phyloP scores from a whole-genome alignment of 1,284 basidiomycete species.

The Ganoderma multipileum region DNA sequence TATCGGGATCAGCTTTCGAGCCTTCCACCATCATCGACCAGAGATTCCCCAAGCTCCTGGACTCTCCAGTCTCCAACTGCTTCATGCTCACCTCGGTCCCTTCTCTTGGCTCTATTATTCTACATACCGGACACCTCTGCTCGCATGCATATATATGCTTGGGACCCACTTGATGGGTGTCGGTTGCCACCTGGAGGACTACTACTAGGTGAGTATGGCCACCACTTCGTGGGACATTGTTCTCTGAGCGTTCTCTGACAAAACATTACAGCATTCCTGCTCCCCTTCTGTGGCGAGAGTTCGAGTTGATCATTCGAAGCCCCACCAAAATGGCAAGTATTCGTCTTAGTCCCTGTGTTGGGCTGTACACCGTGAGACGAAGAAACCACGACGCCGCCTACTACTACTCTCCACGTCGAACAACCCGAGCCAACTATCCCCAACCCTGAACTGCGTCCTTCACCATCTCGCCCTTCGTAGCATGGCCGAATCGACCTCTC shows the following conservation, averaged over 20 bases:
- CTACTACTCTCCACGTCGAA: background rate
- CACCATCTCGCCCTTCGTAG: background rate
- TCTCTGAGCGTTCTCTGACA: background rate
- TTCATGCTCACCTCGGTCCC: background rate
- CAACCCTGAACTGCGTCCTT: background rate
- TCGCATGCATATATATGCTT: too few relatives aligned
- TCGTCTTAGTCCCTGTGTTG: background rate
- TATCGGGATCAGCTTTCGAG: background rate
- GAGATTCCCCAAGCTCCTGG: too few relatives aligned
- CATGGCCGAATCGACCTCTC: background rate
- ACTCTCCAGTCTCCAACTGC: too few relatives aligned
- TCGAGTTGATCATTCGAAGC: background rate
- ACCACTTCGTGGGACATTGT: too few relatives aligned
- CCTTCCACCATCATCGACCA: background rate
- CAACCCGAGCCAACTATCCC: background rate
- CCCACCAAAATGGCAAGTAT: background rate
- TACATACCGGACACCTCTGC: too few relatives aligned
- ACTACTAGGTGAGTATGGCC: too few relatives aligned
- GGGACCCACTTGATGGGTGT: too few relatives aligned
- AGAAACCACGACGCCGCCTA: background rate
- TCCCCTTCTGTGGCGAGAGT: background rate
- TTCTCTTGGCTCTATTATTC: too few relatives aligned
- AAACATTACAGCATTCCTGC: background rate
- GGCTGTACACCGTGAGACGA: constrained; percentile 7
- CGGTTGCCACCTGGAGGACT: too few relatives aligned